A percentile compares a stretch with the other conserved stretches of the same genome.
Conservation (phyloP, 768 basidiomycete species). For the Leccinellum albellum region DNA sequence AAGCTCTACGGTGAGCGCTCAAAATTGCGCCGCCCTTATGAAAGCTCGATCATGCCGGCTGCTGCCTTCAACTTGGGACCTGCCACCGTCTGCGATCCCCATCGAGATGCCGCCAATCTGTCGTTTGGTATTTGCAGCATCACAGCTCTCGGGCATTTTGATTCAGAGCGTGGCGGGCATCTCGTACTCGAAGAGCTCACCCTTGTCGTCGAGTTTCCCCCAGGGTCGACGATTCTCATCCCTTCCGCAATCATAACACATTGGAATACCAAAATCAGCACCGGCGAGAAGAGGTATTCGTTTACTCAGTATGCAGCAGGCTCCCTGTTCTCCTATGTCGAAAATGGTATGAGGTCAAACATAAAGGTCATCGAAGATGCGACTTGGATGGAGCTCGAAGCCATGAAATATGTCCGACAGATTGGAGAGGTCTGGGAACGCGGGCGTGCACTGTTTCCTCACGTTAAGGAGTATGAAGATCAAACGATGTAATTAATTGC, state of each 20-base stretch:
- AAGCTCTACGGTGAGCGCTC: no score
- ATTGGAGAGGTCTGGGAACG: not conserved
- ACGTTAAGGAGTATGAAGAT: not conserved
- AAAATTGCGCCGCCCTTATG: no score
- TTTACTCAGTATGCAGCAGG: constrained; percentile 9
- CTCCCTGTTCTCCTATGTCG: not conserved
- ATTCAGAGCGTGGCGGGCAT: not conserved
- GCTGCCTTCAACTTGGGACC: constrained; percentile 3
- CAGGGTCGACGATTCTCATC: not conserved
- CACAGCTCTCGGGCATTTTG: not conserved
- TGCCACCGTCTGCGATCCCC: not conserved
- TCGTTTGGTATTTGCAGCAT: constrained; percentile 5
- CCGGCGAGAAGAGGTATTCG: not conserved
- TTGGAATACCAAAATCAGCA: not conserved
- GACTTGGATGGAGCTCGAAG: not conserved
- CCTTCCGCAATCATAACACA: not conserved
- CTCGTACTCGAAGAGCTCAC: not conserved
- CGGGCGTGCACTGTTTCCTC: not conserved
- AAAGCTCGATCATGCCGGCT: not conserved
- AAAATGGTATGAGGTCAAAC: constrained; percentile 5
- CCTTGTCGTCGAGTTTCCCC: not conserved
- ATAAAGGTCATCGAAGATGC: not conserved
- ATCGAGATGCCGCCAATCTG: constrained; percentile 1
- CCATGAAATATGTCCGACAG: not conserved
- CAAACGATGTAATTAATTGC: no score